phyloP scores from a whole-genome alignment of 78 protist species.

The Anaeramoeba ignava region DNA sequence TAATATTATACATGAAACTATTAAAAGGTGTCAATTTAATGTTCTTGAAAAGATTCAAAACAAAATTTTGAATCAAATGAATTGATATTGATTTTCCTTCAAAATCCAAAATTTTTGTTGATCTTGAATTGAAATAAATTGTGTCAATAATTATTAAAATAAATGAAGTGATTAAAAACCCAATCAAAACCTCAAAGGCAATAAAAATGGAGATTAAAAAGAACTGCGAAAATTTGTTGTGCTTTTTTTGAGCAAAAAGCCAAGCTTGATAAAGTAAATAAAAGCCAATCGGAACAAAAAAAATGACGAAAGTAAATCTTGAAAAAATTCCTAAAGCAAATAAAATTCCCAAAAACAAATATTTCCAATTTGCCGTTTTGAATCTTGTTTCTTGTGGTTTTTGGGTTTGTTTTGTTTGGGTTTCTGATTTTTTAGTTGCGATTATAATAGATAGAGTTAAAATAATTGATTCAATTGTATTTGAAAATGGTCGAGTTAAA shows the following conservation, averaged over 20 bases:
- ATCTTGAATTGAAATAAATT: not conserved
- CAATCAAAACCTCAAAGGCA: not conserved
- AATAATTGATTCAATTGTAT: not conserved
- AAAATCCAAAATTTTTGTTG: not conserved
- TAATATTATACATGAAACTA: not conserved
- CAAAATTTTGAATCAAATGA: not conserved
- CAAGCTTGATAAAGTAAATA: not conserved
- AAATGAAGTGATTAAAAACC: not conserved
- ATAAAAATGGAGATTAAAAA: not conserved
- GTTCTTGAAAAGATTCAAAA: too few species aligned
- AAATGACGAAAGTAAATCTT: not conserved
- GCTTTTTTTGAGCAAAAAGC: too few species aligned
- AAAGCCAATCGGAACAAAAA: not conserved
- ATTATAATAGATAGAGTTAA: not conserved
- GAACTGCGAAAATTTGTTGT: not conserved
- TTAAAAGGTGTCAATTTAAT: not conserved
- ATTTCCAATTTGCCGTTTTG: too few species aligned
- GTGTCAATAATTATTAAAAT: not conserved
- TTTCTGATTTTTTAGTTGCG: not conserved
- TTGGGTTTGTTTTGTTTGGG: not conserved
- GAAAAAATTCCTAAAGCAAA: not conserved
- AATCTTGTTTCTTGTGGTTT: not conserved
- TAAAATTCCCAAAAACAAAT: not conserved
- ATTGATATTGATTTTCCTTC: not conserved
- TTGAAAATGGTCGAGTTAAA: not conserved